phyloP scores from a whole-genome alignment of 352 stramenopile species.

The Globisporangium okanoganense region DNA sequence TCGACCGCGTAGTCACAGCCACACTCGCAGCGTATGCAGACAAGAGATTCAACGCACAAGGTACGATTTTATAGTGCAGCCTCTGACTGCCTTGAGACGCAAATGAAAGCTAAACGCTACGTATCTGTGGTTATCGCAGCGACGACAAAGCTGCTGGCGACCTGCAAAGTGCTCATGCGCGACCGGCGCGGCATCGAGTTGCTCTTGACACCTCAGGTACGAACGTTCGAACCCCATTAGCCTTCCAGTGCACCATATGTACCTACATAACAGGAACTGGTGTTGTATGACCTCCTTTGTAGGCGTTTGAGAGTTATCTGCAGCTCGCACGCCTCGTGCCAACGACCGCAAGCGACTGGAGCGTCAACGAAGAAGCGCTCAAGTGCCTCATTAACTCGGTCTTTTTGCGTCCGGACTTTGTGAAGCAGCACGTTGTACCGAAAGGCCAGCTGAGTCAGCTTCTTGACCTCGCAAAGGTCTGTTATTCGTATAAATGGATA shows the following conservation, averaged over 20 bases:
- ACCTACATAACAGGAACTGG: no score
- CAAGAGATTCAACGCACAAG: constrained; percentile 19
- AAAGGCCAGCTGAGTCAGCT: constrained; percentile 23
- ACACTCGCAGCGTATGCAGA: constrained; percentile 1
- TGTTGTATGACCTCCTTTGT: not conserved
- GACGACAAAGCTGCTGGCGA: constrained; percentile 24
- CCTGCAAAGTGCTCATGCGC: constrained; percentile 63
- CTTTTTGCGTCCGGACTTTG: constrained; percentile 55
- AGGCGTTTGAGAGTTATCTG: constrained; percentile 41
- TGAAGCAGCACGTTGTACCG: constrained; percentile 25
- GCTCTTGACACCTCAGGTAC: constrained; percentile 46
- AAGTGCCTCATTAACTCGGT: constrained; percentile 73
- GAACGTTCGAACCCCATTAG: no score
- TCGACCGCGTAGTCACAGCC: constrained; percentile 14
- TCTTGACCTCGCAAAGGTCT: constrained; percentile 22
- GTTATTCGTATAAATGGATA: no score
- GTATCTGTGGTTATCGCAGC: constrained; percentile 3
- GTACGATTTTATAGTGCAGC: not conserved
- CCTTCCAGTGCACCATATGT: no score
- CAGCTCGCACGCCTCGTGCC: constrained; percentile 14
- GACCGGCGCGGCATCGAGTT: constrained; percentile 54
- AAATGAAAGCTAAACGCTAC: no score
- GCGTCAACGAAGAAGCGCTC: constrained; percentile 43
- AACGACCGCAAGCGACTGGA: constrained; percentile 12
- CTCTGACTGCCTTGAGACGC: not conserved